These are phyloP conservation scores for Phytophthora citrophthora DNA, from an alignment of 352 stramenopile species.

Conservation along the genomic window DNA sequence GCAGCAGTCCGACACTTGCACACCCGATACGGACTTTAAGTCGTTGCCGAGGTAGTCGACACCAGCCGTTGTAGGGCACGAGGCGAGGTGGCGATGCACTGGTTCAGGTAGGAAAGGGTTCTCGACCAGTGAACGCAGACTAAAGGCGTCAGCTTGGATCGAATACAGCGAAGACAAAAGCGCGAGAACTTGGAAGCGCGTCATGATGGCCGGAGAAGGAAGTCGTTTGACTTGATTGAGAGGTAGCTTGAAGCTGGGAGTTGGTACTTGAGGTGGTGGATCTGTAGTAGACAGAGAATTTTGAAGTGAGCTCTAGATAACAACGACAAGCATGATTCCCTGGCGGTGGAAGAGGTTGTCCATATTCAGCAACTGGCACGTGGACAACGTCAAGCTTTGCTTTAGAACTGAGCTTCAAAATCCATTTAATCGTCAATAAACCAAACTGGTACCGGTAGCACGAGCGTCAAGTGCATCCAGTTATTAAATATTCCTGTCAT, in stretches of 20 bases:
- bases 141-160: constrained; percentile 17
- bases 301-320: constrained; percentile 16
- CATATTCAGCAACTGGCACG: not conserved
- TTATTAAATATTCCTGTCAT: constrained; percentile 15
- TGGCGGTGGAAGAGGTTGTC: not conserved
- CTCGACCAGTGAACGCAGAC: constrained; percentile 22
- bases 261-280: constrained; percentile 24
- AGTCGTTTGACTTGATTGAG: constrained; percentile 24
- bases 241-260: constrained; percentile 23
- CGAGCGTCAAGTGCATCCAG: constrained; percentile 16
- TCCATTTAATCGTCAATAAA: constrained; percentile 3
- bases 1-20: constrained; percentile 33
- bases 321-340: too few relatives aligned
- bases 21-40: constrained; percentile 28
- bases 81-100: constrained; percentile 19
- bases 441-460: not conserved
- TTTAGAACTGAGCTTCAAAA: not conserved
- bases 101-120: constrained; percentile 21
- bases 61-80: constrained; percentile 32
- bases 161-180: constrained; percentile 25
- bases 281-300: constrained; percentile 28
- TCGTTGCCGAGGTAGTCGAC: constrained; percentile 60
- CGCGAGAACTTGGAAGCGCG: constrained; percentile 12
- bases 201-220: constrained; percentile 15
- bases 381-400: not conserved